A percentile compares a stretch with the other conserved stretches of the same genome.
Evolutionary conservation across 1,284 basidiomycete species (phyloP).

Genomic region (Cronartium quercuum): DNA sequence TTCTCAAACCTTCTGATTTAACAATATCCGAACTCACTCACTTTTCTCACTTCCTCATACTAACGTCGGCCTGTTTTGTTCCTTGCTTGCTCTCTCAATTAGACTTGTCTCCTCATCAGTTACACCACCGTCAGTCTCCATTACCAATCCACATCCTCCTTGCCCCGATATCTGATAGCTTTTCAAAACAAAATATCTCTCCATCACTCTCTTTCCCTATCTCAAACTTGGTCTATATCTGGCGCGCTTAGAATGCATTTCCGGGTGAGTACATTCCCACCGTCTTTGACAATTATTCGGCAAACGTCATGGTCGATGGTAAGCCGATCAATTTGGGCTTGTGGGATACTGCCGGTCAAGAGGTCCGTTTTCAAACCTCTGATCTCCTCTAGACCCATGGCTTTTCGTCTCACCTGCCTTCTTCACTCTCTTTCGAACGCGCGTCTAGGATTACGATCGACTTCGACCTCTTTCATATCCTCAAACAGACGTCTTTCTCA

Average conservation of each 20-base stretch:
- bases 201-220: slow-evolving; percentile 40
- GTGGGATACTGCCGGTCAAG: slow-evolving; percentile 99
- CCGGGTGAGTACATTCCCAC: slow-evolving; percentile 91
- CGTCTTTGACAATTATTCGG: slow-evolving; percentile 87
- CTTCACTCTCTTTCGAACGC: slow-evolving; percentile 1
- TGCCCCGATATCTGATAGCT: no score
- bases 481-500: slow-evolving; percentile 98
- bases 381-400: background rate
- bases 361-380: slow-evolving; percentile 55
- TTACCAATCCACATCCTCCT: slow-evolving; percentile 30
- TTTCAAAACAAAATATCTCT: slow-evolving; percentile 43
- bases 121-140: slow-evolving; percentile 46
- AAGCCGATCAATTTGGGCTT: slow-evolving; percentile 95
- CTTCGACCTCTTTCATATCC: slow-evolving; percentile 97
- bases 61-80: slow-evolving; percentile 30
- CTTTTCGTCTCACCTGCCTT: background rate
- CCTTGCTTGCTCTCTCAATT: slow-evolving; percentile 1
- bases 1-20: slow-evolving; percentile 50
- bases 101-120: slow-evolving; percentile 50
- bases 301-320: slow-evolving; percentile 91
- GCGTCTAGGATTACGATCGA: slow-evolving; percentile 66
- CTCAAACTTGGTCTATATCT: slow-evolving; percentile 47
- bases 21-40: no score
- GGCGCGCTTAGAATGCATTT: slow-evolving; percentile 44
- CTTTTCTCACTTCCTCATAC: background rate